Evolutionary conservation across 116 monocot species (phyloP).

Genomic region (Thalassia testudinum): DNA sequence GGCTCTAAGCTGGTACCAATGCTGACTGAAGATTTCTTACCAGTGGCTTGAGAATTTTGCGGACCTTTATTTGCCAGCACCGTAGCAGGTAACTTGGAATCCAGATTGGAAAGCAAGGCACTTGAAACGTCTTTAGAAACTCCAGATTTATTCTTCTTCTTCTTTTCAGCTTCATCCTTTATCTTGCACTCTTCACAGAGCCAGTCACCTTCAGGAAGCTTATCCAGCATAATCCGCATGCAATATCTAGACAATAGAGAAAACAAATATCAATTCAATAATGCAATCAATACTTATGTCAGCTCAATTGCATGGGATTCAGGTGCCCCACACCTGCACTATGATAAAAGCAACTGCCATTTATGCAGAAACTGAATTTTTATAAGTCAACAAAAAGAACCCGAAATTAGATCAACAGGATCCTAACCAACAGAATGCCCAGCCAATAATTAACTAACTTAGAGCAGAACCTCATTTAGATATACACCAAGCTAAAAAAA

Average conservation of each 20-base stretch:
- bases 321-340: neutral
- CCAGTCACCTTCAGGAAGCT: conserved; percentile 79
- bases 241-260: conserved; percentile 41
- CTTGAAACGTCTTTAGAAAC: conserved; percentile 8
- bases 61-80: conserved; percentile 5
- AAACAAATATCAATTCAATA: neutral
- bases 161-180: conserved; percentile 25
- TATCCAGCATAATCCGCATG: conserved; percentile 53
- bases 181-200: conserved; percentile 70
- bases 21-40: conserved; percentile 16
- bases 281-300: no score
- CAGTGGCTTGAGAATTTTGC: conserved; percentile 13
- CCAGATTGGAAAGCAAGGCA: conserved; percentile 7
- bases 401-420: no score
- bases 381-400: no score
- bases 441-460: no score
- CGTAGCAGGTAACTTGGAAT: conserved; percentile 7
- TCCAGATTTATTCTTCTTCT: conserved; percentile 11
- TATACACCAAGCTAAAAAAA: no score
- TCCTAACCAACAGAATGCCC: no score
- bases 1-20: conserved; percentile 10
- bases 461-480: no score
- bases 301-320: no score
- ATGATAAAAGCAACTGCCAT: conserved; percentile 2
- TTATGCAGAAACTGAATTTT: no score